A percentile compares a stretch with the other conserved stretches of the same genome.
Conservation (phyloP, 75 land plant species). For the Larix kaempferi region DNA sequence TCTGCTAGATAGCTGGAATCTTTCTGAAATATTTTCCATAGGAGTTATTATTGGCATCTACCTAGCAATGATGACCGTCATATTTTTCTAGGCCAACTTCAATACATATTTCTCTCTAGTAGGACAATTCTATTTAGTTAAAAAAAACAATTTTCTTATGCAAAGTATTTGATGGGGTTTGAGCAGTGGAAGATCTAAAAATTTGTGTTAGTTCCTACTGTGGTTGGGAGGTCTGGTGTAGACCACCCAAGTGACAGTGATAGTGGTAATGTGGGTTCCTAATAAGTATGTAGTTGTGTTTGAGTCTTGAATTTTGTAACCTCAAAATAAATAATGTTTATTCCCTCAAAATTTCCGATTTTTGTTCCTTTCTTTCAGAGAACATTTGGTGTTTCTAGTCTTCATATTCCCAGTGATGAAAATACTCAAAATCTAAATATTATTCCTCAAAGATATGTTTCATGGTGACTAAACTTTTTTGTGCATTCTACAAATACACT, state of each 20-base stretch:
- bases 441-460: too few species aligned
- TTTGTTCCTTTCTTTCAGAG: not conserved
- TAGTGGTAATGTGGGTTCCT: too few species aligned
- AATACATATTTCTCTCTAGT: slow-evolving; percentile 44
- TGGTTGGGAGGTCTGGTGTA: too few species aligned
- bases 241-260: too few species aligned
- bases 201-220: too few species aligned
- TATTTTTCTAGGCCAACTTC: slow-evolving; percentile 48
- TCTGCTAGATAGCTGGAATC: slow-evolving; percentile 67
- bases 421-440: slow-evolving; percentile 7
- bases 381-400: slow-evolving; percentile 10
- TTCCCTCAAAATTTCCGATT: not conserved
- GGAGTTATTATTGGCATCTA: slow-evolving; percentile 50
- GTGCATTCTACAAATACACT: too few species aligned
- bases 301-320: not conserved
- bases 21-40: slow-evolving; percentile 51
- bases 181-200: too few species aligned
- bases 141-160: not conserved
- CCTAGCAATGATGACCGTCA: slow-evolving; percentile 45
- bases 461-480: too few species aligned
- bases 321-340: not conserved
- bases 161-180: too few species aligned
- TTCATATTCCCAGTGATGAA: slow-evolving; percentile 6
- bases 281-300: too few species aligned
- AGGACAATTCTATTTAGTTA: slow-evolving; percentile 1